A percentile compares a stretch with the other conserved stretches of the same genome.
phyloP scores from a whole-genome alignment of 768 basidiomycete genomes.

The Cyclocybe cylindracea region DNA sequence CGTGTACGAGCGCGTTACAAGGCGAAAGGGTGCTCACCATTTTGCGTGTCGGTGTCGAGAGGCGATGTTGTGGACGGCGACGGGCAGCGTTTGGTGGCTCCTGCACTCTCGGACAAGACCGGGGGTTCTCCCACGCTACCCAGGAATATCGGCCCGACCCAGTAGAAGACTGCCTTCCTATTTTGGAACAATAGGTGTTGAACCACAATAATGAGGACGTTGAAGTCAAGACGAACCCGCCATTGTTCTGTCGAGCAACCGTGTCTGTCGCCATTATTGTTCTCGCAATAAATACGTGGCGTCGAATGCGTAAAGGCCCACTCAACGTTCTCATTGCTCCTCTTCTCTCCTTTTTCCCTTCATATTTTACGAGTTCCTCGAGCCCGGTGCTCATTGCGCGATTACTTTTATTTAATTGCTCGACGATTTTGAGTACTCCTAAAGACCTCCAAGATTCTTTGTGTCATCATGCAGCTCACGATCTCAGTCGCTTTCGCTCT shows the following conservation, averaged over 20 bases:
- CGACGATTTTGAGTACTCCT: conserved; percentile 4
- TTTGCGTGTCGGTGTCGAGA: conserved; percentile 37
- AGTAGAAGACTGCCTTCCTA: background rate
- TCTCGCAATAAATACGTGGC: background rate
- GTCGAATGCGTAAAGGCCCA: background rate
- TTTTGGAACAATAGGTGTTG: conserved; percentile 2
- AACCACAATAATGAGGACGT: conserved; percentile 1
- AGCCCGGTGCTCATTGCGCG: conserved; percentile 35
- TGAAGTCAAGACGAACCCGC: background rate
- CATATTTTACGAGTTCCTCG: conserved; percentile 15
- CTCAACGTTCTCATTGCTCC: background rate
- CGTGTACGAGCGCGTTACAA: background rate
- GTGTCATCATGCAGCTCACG: conserved; percentile 10
- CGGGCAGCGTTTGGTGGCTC: conserved; percentile 27
- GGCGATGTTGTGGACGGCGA: conserved; percentile 37
- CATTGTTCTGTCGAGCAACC: background rate
- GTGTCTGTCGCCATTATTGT: conserved; percentile 3
- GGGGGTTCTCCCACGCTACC: conserved; percentile 25
- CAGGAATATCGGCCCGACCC: conserved; percentile 3
- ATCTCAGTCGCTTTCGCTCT: conserved; percentile 4
- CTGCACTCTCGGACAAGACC: conserved; percentile 26
- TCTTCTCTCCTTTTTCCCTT: conserved; percentile 6
- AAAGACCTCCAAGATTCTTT: conserved; percentile 8
- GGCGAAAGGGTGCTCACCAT: conserved; percentile 37
- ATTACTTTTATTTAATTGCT: conserved; percentile 10